A percentile compares a stretch with the other conserved stretches of the same genome.
Evolutionary conservation across 441 rosid species (phyloP).

Genomic region (Bruguiera hainesii): DNA sequence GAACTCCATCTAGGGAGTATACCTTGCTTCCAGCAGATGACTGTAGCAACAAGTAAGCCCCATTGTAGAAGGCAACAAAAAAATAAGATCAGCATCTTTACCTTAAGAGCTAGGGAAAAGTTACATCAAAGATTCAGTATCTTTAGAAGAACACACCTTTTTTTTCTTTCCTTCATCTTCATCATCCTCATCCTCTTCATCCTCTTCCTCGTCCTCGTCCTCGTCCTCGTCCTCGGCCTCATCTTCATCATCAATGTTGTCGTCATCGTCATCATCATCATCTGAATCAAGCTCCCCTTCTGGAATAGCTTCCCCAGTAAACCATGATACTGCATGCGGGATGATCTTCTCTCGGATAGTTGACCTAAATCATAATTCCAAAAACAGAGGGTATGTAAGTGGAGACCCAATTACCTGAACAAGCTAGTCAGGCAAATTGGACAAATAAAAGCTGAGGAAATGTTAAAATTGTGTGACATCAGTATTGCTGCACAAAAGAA

Average conservation of each 20-base stretch:
- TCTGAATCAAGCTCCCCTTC: background rate
- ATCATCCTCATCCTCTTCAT: constrained; percentile 28
- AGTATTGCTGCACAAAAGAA: background rate
- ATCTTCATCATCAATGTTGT: constrained; percentile 45
- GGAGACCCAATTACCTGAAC: background rate
- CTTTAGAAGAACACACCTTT: constrained; percentile 25
- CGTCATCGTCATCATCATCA: constrained; percentile 44
- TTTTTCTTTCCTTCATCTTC: constrained; percentile 44
- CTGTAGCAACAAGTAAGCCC: constrained; percentile 23
- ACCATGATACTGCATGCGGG: constrained; percentile 81
- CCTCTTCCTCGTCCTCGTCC: constrained; percentile 23
- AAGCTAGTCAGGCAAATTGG: background rate
- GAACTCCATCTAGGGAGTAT: background rate
- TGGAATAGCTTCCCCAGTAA: constrained; percentile 59
- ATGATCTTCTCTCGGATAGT: constrained; percentile 62
- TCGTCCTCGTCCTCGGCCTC: constrained; percentile 38
- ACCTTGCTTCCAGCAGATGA: constrained; percentile 46
- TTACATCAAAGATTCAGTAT: background rate
- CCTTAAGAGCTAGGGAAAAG: background rate
- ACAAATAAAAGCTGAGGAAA: background rate
- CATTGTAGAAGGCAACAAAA: background rate
- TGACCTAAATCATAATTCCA: background rate
- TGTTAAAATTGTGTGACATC: background rate
- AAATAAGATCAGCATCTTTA: constrained; percentile 10
- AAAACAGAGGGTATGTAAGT: background rate